Base-by-base conservation (phyloP, 805 yeast genomes). In the Candida chauliodis region DNA sequence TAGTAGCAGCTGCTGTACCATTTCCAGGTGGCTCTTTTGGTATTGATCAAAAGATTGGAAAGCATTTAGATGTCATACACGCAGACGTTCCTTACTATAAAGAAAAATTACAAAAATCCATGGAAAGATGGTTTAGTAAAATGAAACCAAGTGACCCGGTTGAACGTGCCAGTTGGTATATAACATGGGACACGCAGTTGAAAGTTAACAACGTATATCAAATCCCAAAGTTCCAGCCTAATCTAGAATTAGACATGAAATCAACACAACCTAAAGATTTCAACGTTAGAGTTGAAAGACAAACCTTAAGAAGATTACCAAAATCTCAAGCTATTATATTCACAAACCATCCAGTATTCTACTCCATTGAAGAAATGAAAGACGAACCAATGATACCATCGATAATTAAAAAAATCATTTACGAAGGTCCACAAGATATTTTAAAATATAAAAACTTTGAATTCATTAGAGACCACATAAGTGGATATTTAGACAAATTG, bases 381-480 rank as follows among this genome's bases (percentile, higher is more conserved):
- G 95, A 86, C 16, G 95, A 83, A 46, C 78, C 86, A 1, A 57
- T 87, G 41, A 82, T 90, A 34, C 82, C 95, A 3, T 83, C 95
- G 2, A 84, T 82, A 34, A 55, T 82, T 34, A 73, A 74, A 51
- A 81, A 79, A 49, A 77, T 80, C 36, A 61, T 82, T 23, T 75
- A 61, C 45, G 87, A 81, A 54, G 87, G 78, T 0, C 87, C 88
- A 8, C 79, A 75, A 44, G 74, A 72, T 36, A 82, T 82, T 43
- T 58, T 77, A 51, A 76, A 76, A 53, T 83, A 82, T 58, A 82
- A 82, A 53, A 71, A 72, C 46, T 81, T 81, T 47, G 78, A 66
- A 36, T 48, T 69, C 32, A 72, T 78, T 50, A 70, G 84, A 54
- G 81, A 78, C 48, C 84, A 80, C 49, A 61, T 83, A 31, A 50